Evolutionary conservation across 768 basidiomycete species (phyloP).

Genomic region (Hericium erinaceus): DNA sequence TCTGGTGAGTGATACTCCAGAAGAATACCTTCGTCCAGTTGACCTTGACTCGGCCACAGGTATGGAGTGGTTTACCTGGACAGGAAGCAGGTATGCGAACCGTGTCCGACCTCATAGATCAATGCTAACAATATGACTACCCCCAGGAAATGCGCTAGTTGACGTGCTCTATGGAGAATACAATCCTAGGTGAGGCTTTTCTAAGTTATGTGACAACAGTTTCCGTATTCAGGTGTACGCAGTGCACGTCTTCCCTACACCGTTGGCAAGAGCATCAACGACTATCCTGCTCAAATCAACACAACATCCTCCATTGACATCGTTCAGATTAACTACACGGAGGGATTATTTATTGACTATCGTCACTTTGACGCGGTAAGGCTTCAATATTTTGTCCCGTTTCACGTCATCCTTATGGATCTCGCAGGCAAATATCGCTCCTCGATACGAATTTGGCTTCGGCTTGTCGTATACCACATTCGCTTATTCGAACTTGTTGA

Average conservation of each 20-base stretch:
- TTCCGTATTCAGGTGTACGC: background rate
- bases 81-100: constrained; percentile 37
- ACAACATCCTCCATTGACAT: background rate
- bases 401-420: constrained; percentile 4
- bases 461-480: constrained; percentile 84
- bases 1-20: constrained; percentile 18
- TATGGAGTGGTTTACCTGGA: constrained; percentile 47
- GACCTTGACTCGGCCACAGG: background rate
- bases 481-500: constrained; percentile 46
- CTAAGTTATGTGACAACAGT: background rate
- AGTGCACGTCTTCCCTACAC: constrained; percentile 56
- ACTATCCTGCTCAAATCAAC: constrained; percentile 39
- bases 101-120: too few relatives aligned
- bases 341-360: constrained; percentile 25
- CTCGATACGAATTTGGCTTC: constrained; percentile 85
- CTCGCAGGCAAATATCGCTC: constrained; percentile 50
- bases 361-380: constrained; percentile 28
- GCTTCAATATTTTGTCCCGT: background rate
- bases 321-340: constrained; percentile 13
- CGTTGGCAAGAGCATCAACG: constrained; percentile 48
- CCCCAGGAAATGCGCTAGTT: constrained; percentile 43
- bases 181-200: constrained; percentile 38
- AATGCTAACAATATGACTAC: background rate
- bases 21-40: background rate
- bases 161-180: constrained; percentile 70